These are phyloP conservation scores for Acanthamoeba quina DNA, from an alignment of 208 protist genomes.

Conservation along the genomic window DNA sequence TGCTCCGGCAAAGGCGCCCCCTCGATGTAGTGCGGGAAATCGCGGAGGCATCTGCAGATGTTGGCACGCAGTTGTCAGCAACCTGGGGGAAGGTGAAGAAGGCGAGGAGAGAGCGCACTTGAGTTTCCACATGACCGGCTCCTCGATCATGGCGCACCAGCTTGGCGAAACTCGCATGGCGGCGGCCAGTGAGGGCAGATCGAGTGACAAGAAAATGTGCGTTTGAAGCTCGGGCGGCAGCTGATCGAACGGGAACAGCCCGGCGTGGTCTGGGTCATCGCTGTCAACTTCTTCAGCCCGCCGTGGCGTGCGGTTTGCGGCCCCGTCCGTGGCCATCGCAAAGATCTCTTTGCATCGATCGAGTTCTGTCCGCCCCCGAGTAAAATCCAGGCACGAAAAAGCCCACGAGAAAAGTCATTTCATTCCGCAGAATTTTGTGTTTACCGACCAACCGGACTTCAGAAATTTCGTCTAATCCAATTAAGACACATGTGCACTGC, in stretches of 20 bases:
- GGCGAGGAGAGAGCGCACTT: background rate
- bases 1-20: background rate
- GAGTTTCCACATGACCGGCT: slow-evolving; percentile 50
- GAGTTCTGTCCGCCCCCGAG: too few relatives aligned
- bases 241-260: slow-evolving; percentile 13
- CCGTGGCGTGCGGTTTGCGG: too few relatives aligned
- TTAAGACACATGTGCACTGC: too few relatives aligned
- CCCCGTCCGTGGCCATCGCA: too few relatives aligned
- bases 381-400: too few relatives aligned
- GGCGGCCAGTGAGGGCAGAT: background rate
- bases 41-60: background rate
- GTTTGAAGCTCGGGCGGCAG: slow-evolving; percentile 52
- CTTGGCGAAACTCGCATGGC: background rate
- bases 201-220: slow-evolving; percentile 5
- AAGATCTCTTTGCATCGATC: too few relatives aligned
- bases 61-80: background rate
- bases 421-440: background rate
- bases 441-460: background rate
- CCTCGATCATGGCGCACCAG: slow-evolving; percentile 18
- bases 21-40: slow-evolving; percentile 4
- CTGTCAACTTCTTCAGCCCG: background rate
- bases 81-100: background rate
- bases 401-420: too few relatives aligned
- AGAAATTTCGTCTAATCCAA: background rate
- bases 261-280: background rate